Percentiles rank a stretch among this genome's conserved stretches.
phyloP scores from a whole-genome alignment of 345 rosid genomes.

The Citrus maxima region DNA sequence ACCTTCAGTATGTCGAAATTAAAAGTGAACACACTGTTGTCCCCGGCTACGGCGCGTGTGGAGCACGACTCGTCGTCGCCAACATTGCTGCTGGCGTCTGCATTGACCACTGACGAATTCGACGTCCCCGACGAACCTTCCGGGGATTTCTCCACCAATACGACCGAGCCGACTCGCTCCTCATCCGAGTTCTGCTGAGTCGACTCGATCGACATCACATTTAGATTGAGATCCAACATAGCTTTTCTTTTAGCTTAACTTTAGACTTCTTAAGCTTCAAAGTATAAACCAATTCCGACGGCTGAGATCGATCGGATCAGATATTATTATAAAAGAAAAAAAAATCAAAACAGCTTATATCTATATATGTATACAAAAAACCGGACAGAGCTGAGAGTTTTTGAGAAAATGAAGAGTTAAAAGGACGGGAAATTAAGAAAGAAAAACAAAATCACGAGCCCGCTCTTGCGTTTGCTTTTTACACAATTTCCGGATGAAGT shows the following conservation, averaged over 20 bases:
- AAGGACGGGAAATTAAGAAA: slow-evolving; percentile 9
- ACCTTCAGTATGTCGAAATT: slow-evolving; percentile 70
- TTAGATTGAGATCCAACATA: slow-evolving; percentile 92
- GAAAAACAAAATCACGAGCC: not conserved
- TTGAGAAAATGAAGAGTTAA: not conserved
- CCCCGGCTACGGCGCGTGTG: slow-evolving; percentile 38
- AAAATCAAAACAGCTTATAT: not conserved
- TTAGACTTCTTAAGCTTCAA: not conserved
- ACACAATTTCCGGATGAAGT: not conserved
- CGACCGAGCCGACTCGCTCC: slow-evolving; percentile 37
- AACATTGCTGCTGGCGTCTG: slow-evolving; percentile 53
- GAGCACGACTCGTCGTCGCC: slow-evolving; percentile 70
- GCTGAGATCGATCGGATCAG: slow-evolving; percentile 20
- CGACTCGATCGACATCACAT: slow-evolving; percentile 56
- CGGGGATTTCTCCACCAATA: slow-evolving; percentile 30
- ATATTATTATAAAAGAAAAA: slow-evolving; percentile 5
- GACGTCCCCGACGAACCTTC: slow-evolving; percentile 72
- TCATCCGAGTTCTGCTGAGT: slow-evolving; percentile 35
- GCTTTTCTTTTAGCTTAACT: slow-evolving; percentile 4
- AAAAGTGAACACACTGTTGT: slow-evolving; percentile 35
- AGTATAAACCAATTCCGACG: slow-evolving; percentile 14
- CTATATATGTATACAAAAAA: no score
- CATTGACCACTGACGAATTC: slow-evolving; percentile 81
- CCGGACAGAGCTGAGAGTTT: slow-evolving; percentile 1
- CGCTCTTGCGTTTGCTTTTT: not conserved